Evolutionary conservation across 768 basidiomycete species (phyloP), one percentile per base, ranked within the genome.

Genomic region (Dioszegia aurantiaca): DNA sequence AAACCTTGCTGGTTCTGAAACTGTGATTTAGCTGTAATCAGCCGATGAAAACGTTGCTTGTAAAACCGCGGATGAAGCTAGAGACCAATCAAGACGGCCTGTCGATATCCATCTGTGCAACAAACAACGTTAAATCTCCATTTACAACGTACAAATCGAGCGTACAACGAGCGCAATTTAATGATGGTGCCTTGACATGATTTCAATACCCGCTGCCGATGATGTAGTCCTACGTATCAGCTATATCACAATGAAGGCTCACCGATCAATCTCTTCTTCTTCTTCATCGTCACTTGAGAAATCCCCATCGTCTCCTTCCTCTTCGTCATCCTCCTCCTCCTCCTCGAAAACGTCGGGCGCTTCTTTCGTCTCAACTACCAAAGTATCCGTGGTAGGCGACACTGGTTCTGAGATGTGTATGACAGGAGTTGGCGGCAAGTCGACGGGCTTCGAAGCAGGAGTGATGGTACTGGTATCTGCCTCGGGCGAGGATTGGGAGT

Each of bases 171-270:
- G 33, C 31, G 40, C 40, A 23, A 53, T 10, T 28, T 53, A 53
- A n/a, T 53, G 51, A 23, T 72, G 64, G 56, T 73, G 72, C 42
- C 70, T 64, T 54, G 65, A 66, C 53, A 76, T 62, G 11, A 69
- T 67, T 56, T 76, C 75, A 19, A 76, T 67, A n/a, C 75, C 75
- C 28, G 73, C 75, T 6, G 75, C 75, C 16, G 65, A 65, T 6
- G 65, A 65, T 8, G 75, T 76, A 0, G 70, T 69, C 41, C 75
- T 73, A 43, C 40, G 11, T 41, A 61, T 56, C 55, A 64, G 56
- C 45, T 28, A 4, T 6, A 41, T 39, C 27, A 16, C 27, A 24
- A 21, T 28, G 19, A 40, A 40, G 1, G 37, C 52, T 41, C 23
- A 62, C 39, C 46, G 57, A 11, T 39, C 33, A 42, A 47, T 65